A percentile compares a stretch with the other conserved stretches of the same genome.
These are phyloP conservation scores for Alternaria dauci DNA, from an alignment of 2,329 filamentous ascomycete genomes.

Conservation along the genomic window DNA sequence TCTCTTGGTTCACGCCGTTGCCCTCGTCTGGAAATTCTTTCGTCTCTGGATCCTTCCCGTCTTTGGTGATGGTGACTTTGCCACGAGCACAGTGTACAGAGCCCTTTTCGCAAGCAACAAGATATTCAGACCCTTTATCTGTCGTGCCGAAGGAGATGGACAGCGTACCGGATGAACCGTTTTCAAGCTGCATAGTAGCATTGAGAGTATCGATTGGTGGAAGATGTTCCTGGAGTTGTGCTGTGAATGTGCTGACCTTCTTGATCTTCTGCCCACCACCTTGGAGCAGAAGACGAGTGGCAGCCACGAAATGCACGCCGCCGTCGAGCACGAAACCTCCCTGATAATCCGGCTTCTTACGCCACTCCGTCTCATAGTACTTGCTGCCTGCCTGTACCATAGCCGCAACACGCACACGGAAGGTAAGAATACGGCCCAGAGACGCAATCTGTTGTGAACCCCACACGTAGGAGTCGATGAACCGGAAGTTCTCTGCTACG, in stretches of 20 bases:
- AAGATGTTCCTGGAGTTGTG: constrained; percentile 64
- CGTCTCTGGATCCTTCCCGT: constrained; percentile 37
- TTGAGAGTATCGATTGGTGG: constrained; percentile 73
- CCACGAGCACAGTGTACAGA: constrained; percentile 61
- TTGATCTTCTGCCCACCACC: constrained; percentile 54
- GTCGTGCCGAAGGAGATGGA: constrained; percentile 66
- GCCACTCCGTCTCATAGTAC: constrained; percentile 68
- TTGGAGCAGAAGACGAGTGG: constrained; percentile 65
- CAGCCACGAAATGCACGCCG: constrained; percentile 76
- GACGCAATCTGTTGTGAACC: constrained; percentile 60
- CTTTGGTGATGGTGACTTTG: constrained; percentile 41
- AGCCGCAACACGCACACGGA: constrained; percentile 58
- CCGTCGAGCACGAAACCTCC: constrained; percentile 80
- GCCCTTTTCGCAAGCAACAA: constrained; percentile 67
- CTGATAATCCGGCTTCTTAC: constrained; percentile 73
- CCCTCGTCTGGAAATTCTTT: constrained; percentile 59
- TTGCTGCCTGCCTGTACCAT: constrained; percentile 61
- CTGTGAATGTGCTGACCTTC: constrained; percentile 64
- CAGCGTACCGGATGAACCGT: constrained; percentile 66
- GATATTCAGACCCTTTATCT: constrained; percentile 63
- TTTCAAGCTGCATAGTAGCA: constrained; percentile 63
- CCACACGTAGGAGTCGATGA: constrained; percentile 63
- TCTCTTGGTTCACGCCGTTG: constrained; percentile 66
- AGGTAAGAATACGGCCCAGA: constrained; percentile 65
- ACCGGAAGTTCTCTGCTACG: constrained; percentile 78